Evolutionary conservation across 2,329 filamentous ascomycete species (phyloP).

Genomic region (Cercospora brassicicola): DNA sequence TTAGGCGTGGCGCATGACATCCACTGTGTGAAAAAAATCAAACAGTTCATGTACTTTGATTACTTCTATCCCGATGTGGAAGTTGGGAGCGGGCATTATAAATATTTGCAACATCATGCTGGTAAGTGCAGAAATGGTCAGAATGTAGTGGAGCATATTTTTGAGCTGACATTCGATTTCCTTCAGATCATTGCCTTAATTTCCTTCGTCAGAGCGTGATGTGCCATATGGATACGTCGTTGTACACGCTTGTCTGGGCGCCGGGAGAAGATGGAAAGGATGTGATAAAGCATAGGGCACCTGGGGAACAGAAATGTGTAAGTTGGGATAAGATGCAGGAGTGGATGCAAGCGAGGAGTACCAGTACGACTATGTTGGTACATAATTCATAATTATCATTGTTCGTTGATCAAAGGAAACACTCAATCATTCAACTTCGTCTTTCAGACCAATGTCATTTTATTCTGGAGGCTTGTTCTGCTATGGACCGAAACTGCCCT

Average conservation of each 20-base stretch:
- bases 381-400: not conserved
- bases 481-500: conserved; percentile 7
- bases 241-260: conserved; percentile 20
- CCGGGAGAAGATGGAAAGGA: conserved; percentile 6
- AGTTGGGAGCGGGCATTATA: conserved; percentile 9
- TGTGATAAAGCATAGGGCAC: conserved; percentile 13
- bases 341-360: conserved; percentile 16
- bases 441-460: too few species aligned
- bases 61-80: conserved; percentile 19
- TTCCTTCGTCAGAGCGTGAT: conserved; percentile 20
- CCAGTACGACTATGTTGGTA: conserved; percentile 13
- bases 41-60: conserved; percentile 18
- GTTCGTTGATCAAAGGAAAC: too few species aligned
- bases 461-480: not conserved
- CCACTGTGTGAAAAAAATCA: conserved; percentile 22
- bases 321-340: conserved; percentile 18
- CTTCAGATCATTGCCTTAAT: conserved; percentile 20
- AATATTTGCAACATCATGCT: conserved; percentile 17
- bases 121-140: not conserved
- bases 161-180: not conserved
- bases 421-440: too few species aligned
- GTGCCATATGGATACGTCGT: conserved; percentile 19
- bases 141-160: not conserved
- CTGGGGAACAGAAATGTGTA: conserved; percentile 14
- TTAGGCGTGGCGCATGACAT: conserved; percentile 20